Evolutionary conservation across 2,329 filamentous ascomycete species (phyloP).

Genomic region (Fusarium marasasianum): DNA sequence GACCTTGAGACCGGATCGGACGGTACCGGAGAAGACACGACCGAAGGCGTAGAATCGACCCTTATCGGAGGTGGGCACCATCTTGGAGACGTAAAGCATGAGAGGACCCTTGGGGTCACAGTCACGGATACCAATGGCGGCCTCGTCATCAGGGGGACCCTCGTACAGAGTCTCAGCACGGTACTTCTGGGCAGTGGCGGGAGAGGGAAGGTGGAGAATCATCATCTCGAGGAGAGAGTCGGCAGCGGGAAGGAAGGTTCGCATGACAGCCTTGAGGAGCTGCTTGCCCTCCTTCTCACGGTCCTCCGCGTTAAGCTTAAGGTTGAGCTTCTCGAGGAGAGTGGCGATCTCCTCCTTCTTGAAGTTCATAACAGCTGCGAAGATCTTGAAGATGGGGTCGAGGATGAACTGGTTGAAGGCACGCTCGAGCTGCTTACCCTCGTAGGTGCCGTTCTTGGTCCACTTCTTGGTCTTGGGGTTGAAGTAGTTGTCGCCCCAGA

Average conservation of each 20-base stretch:
- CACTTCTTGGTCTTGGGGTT: constrained; percentile 99
- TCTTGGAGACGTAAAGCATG: constrained; percentile 99
- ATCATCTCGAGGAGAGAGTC: constrained; percentile 99
- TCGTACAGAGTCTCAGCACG: constrained; percentile 99
- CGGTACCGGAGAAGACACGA: constrained; percentile 99
- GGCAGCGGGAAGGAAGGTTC: constrained; percentile 97
- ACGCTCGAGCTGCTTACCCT: constrained; percentile 93
- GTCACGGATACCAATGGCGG: constrained; percentile 96
- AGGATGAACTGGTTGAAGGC: constrained; percentile 99
- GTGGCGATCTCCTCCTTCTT: constrained; percentile 90
- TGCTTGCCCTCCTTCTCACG: constrained; percentile 96
- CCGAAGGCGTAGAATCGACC: constrained; percentile 99
- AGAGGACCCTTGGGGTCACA: constrained; percentile 97
- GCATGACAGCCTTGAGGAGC: constrained; percentile 97
- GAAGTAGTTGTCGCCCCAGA: constrained; percentile 99
- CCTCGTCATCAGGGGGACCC: constrained; percentile 92
- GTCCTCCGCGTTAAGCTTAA: constrained; percentile 90
- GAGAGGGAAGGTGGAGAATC: constrained; percentile 98
- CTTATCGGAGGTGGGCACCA: constrained; percentile 99
- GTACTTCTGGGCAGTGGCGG: constrained; percentile 95
- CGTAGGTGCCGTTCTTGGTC: constrained; percentile 85
- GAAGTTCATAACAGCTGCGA: constrained; percentile 96
- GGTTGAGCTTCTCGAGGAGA: constrained; percentile 90
- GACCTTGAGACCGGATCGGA: constrained; percentile 98
- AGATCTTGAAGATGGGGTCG: constrained; percentile 99